Evolutionary conservation across 352 stramenopile species (phyloP).

Genomic region (Globisporangium splendens): DNA sequence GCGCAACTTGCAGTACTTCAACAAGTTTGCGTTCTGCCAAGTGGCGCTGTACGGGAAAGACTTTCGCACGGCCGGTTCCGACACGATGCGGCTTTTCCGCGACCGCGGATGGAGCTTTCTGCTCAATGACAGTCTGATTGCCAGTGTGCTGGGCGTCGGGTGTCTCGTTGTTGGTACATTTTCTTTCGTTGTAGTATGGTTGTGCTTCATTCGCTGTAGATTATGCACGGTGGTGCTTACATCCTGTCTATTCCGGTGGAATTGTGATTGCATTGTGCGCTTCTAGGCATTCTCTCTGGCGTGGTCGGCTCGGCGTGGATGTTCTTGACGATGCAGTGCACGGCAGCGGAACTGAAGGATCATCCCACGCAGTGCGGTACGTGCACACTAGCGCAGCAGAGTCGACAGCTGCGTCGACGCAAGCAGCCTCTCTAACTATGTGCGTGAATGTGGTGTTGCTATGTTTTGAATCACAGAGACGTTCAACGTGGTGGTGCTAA

Average conservation of each 20-base stretch:
- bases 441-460: too few species aligned
- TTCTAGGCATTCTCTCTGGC: slow-evolving; percentile 61
- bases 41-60: slow-evolving; percentile 85
- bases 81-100: slow-evolving; percentile 81
- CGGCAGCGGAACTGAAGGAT: slow-evolving; percentile 29
- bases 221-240: too few species aligned
- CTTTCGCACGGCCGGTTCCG: slow-evolving; percentile 63
- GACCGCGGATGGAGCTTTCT: slow-evolving; percentile 76
- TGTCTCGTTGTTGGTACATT: slow-evolving; percentile 72
- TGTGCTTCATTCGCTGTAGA: background rate
- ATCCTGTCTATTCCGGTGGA: too few species aligned
- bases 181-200: background rate
- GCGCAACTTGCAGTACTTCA: slow-evolving; percentile 79
- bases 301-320: slow-evolving; percentile 71
- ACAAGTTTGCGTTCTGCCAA: slow-evolving; percentile 88
- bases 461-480: slow-evolving; percentile 40
- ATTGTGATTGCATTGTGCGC: slow-evolving; percentile 2
- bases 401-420: background rate
- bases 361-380: slow-evolving; percentile 59
- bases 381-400: slow-evolving; percentile 15
- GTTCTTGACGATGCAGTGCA: slow-evolving; percentile 71
- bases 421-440: too few species aligned
- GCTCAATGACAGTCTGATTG: slow-evolving; percentile 79
- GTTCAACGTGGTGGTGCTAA: slow-evolving; percentile 79
- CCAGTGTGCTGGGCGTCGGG: slow-evolving; percentile 67